Base-by-base conservation (phyloP, 2,329 filamentous ascomycete genomes). In the Ophiostoma piceae region DNA sequence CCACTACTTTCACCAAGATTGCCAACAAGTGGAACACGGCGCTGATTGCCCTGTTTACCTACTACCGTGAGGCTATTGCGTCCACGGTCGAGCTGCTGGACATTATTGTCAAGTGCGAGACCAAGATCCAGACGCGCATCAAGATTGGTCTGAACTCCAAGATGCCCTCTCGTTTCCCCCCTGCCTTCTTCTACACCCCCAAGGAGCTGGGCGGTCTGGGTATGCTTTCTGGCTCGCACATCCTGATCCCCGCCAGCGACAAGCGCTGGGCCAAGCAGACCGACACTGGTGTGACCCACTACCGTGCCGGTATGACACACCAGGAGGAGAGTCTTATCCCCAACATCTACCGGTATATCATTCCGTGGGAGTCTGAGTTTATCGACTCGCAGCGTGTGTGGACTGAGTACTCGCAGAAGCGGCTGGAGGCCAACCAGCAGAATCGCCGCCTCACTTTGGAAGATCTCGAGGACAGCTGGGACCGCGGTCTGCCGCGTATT, bases 11-110 rank as follows among this genome's bases (percentile, higher is more conserved):
- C 81, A 99, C 95, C 65, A 99, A 99, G 85, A 99, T 99, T 77
- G 95, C 96, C 66, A 99, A 99, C 82, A 99, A 99, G 82, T 99
- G 96, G 95, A 99, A 99, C 80, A 99, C 95, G 0, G 95, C 92
- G 1, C 81, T 99, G 74, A 99, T 99, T 76, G 94, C 95, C 0
- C 86, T 99, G 35, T 99, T 99, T 81, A 98, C 95, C 0, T 99
- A 99, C 80, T 99, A 99, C 78, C 92, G 95, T 78, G 95, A 99
- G 78, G 95, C 95, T 66, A 95, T 95, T 19, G 94, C 98, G 1
- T 97, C 94, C 0, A 99, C 96, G 0, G 92, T 98, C 72, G 91
- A 92, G 72, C 84, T 99, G 4, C 85, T 99, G 2, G 95, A 99
- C 77, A 97, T 94, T 0, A 99, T 99, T 75, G 95, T 99, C 78